Evolutionary conservation across 177 flowering plant species (phyloP).

Genomic region (Vitis hybrid): DNA sequence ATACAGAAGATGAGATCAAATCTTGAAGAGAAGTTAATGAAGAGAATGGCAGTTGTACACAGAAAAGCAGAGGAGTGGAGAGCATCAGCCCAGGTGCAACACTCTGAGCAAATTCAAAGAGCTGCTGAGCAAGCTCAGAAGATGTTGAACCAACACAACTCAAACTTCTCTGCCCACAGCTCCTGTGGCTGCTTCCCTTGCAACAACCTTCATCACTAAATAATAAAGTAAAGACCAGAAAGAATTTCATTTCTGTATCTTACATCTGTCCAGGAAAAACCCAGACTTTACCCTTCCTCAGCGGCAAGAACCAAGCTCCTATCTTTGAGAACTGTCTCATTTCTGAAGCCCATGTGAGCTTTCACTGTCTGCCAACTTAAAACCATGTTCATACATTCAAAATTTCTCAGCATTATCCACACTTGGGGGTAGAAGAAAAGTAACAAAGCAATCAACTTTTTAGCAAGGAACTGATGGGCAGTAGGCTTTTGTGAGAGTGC

Average conservation of each 20-base stretch:
- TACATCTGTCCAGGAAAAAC: no score
- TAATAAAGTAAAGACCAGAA: not conserved
- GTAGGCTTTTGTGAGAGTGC: no score
- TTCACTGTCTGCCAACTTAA: no score
- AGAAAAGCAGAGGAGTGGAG: slow-evolving; percentile 89
- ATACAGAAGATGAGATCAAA: slow-evolving; percentile 85
- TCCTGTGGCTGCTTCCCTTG: slow-evolving; percentile 78
- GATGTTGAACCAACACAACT: slow-evolving; percentile 32
- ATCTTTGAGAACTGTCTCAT: no score
- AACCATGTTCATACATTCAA: no score
- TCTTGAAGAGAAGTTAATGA: slow-evolving; percentile 87
- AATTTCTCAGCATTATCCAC: no score
- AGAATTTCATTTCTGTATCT: no score
- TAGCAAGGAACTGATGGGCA: no score
- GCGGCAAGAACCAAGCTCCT: no score
- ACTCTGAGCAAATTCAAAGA: slow-evolving; percentile 57
- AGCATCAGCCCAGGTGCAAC: slow-evolving; percentile 62
- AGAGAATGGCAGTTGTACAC: slow-evolving; percentile 75
- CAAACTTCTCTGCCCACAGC: slow-evolving; percentile 23
- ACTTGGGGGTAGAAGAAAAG: no score
- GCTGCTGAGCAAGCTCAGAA: slow-evolving; percentile 45
- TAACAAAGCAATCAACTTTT: no score
- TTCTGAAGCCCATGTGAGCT: no score
- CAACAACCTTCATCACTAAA: slow-evolving; percentile 18
- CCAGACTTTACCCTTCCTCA: not conserved